A percentile compares a stretch with the other conserved stretches of the same genome.
These are phyloP conservation scores for Rhexocercosporidium sp. DNA, from an alignment of 2,329 filamentous ascomycete species.

Conservation along the genomic window DNA sequence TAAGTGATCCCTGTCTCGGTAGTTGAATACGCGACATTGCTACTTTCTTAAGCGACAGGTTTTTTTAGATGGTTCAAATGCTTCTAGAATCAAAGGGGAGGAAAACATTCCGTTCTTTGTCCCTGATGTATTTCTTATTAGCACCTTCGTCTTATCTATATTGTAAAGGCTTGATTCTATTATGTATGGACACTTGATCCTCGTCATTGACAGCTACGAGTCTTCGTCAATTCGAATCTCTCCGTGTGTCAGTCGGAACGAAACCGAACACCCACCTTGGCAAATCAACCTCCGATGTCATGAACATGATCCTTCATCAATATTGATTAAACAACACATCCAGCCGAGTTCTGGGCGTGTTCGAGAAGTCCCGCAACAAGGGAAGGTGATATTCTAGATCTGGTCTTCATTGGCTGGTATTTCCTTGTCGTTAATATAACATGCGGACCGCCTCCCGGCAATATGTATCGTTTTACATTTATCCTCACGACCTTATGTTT, in stretches of 20 bases:
- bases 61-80: too few relatives aligned
- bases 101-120: too few relatives aligned
- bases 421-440: constrained; percentile 18
- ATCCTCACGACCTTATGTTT: constrained; percentile 11
- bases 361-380: constrained; percentile 12
- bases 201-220: too few relatives aligned
- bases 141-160: too few relatives aligned
- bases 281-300: background rate
- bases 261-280: constrained; percentile 8
- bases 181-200: too few relatives aligned
- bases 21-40: too few relatives aligned
- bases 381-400: constrained; percentile 14
- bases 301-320: background rate
- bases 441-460: constrained; percentile 23
- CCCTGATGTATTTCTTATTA: too few relatives aligned
- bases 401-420: constrained; percentile 18
- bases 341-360: constrained; percentile 1
- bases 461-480: constrained; percentile 25
- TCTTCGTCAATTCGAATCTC: too few relatives aligned
- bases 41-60: too few relatives aligned
- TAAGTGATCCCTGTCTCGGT: too few relatives aligned
- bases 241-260: background rate
- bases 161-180: too few relatives aligned
- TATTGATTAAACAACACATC: background rate
- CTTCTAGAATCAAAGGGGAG: too few relatives aligned